Base-by-base conservation (phyloP, 148 eudicot species). In the Diospyros kaki region DNA sequence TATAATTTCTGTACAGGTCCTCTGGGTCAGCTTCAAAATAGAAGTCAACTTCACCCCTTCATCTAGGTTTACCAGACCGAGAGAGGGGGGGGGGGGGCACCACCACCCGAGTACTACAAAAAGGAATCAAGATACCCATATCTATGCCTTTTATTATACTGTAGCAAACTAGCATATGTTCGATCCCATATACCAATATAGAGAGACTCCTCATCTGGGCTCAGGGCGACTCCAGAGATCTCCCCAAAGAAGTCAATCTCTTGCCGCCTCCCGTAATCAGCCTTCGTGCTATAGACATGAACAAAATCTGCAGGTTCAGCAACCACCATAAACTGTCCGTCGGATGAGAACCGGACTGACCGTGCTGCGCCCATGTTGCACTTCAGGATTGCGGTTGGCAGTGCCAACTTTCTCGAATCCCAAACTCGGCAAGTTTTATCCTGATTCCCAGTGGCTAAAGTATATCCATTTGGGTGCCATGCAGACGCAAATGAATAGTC, bases 241-340 rank as follows among this genome's bases (percentile, higher is more conserved):
- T 93, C 98, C 64, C 98, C 98, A 74, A 93, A 93, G 82, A 93
- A 86, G 63, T 91, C 98, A 1, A 93, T 86, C 82, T 91, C 98
- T 78, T 93, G 98, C 76, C 88, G 69, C 74, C 69, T 88, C 58
- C 78, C 65, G 67, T 78, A 93, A 68, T 91, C 77, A 40, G 76
- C 72, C 43, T 85, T 84, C 1, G 94, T 82, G 65, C 77, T 74
- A 74, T 86, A 91, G 15, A 93, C 77, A 66, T 93, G 97, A 66
- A 93, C 98, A 50, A 93, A 93, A 74, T 93, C 98, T 14, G 98
- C 98, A 28, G 97, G 94, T 78, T 93, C 98, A 2, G 94, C 97
- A 71, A 84, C 90, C 74, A 89, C 90, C 89, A 91, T 75, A 69
- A 86, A 91, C 73, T 84, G 88, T 41, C 98, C 98, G 15, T 93